Evolutionary conservation across 805 yeast species (phyloP).

Genomic region (Suhomyces tanzawaensis): DNA sequence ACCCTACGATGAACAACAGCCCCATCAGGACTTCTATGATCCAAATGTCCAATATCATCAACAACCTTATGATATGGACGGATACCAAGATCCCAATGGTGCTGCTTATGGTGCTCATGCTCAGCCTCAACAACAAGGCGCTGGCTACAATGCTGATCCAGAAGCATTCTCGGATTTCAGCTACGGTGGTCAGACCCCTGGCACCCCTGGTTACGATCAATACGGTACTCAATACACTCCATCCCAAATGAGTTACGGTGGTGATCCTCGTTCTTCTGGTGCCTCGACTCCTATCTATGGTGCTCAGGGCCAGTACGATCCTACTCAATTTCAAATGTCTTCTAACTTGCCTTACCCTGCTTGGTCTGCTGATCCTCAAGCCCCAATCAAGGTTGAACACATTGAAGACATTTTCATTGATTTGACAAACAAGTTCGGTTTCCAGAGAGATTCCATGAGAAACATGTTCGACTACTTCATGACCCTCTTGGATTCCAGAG

Average conservation of each 20-base stretch:
- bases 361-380: conserved; percentile 95
- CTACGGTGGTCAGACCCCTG: conserved; percentile 54
- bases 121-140: conserved; percentile 47
- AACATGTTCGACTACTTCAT: conserved; percentile 85
- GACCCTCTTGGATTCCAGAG: conserved; percentile 78
- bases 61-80: conserved; percentile 49
- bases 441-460: conserved; percentile 92
- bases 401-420: conserved; percentile 85
- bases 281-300: conserved; percentile 94
- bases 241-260: conserved; percentile 84
- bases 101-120: conserved; percentile 22
- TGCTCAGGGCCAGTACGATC: conserved; percentile 53
- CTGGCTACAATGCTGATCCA: conserved; percentile 44
- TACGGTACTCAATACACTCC: conserved; percentile 76
- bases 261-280: conserved; percentile 79
- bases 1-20: conserved; percentile 37
- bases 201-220: conserved; percentile 67
- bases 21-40: conserved; percentile 52
- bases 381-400: conserved; percentile 78
- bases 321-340: conserved; percentile 62
- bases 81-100: conserved; percentile 39
- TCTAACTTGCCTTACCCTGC: conserved; percentile 97
- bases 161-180: conserved; percentile 69
- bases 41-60: conserved; percentile 46
- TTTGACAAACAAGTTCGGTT: conserved; percentile 78